A percentile compares a stretch with the other conserved stretches of the same genome.
These are phyloP conservation scores for Solanum arcanum DNA, from an alignment of 257 asterid species.

Conservation along the genomic window DNA sequence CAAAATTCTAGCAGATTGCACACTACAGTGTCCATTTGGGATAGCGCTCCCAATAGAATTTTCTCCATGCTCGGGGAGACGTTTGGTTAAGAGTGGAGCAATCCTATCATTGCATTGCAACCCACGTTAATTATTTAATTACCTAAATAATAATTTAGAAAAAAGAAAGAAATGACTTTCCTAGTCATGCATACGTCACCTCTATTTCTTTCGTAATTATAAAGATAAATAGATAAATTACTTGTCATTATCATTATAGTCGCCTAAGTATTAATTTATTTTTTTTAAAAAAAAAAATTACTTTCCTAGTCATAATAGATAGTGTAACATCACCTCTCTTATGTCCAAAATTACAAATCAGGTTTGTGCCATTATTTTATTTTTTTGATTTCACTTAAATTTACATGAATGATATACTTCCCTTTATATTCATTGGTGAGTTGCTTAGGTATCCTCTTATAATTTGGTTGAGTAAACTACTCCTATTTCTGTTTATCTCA, in stretches of 20 bases:
- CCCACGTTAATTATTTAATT: not conserved
- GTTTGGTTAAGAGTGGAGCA: not conserved
- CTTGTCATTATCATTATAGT: not conserved
- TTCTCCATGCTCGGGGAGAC: not conserved
- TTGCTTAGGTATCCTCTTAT: not conserved
- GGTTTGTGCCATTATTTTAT: too few relatives aligned
- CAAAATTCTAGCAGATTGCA: not conserved
- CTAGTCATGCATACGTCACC: not conserved
- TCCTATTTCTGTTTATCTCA: not conserved
- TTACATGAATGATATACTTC: not conserved
- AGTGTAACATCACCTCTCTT: too few relatives aligned
- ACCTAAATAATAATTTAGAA: not conserved
- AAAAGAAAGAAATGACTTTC: not conserved
- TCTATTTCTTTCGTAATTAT: not conserved
- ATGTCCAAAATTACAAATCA: too few relatives aligned
- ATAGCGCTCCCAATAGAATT: not conserved
- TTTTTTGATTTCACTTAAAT: too few relatives aligned
- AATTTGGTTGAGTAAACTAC: not conserved
- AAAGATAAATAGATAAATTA: not conserved
- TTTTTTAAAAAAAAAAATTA: too few relatives aligned
- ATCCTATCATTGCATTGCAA: not conserved
- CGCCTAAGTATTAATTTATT: not conserved
- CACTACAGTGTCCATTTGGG: not conserved
- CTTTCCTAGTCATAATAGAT: too few relatives aligned
- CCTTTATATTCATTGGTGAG: not conserved